These are phyloP conservation scores for Colletotrichum sp. DNA, from an alignment of 2,329 filamentous ascomycete genomes.

Conservation along the genomic window DNA sequence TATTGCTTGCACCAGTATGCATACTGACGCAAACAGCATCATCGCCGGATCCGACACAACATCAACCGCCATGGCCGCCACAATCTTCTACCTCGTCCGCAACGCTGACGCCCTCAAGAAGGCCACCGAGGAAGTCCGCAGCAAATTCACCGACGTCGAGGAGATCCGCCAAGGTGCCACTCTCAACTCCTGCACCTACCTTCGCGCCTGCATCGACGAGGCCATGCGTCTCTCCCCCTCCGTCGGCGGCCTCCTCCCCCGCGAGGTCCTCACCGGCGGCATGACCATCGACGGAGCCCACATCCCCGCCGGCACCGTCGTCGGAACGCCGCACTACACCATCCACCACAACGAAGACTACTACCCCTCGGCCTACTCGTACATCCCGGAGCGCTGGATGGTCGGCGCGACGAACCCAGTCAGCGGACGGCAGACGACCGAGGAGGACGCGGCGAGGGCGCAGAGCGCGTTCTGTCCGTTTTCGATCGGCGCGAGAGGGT, in stretches of 20 bases:
- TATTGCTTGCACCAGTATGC: too few species aligned
- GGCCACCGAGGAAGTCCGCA: slow-evolving; percentile 57
- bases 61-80: slow-evolving; percentile 69
- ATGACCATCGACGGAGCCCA: slow-evolving; percentile 56
- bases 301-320: slow-evolving; percentile 64
- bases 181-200: slow-evolving; percentile 59
- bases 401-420: slow-evolving; percentile 45
- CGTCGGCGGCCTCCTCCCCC: slow-evolving; percentile 64
- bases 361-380: slow-evolving; percentile 64
- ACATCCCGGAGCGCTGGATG: slow-evolving; percentile 71
- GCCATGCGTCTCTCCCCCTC: slow-evolving; percentile 68
- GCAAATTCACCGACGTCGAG: slow-evolving; percentile 54
- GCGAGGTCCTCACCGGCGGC: slow-evolving; percentile 62
- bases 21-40: slow-evolving; percentile 46
- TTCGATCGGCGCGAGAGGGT: slow-evolving; percentile 71
- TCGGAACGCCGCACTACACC: slow-evolving; percentile 70
- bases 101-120: slow-evolving; percentile 51
- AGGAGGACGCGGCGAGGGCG: slow-evolving; percentile 58
- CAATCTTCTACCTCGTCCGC: slow-evolving; percentile 66
- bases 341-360: slow-evolving; percentile 71
- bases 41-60: slow-evolving; percentile 77
- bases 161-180: slow-evolving; percentile 58
- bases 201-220: slow-evolving; percentile 69
- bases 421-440: slow-evolving; percentile 43
- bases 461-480: slow-evolving; percentile 78